Percentiles rank a stretch among this genome's conserved stretches.
phyloP scores from a whole-genome alignment of 2,329 filamentous ascomycete species.

The Atkinsonella texensis region DNA sequence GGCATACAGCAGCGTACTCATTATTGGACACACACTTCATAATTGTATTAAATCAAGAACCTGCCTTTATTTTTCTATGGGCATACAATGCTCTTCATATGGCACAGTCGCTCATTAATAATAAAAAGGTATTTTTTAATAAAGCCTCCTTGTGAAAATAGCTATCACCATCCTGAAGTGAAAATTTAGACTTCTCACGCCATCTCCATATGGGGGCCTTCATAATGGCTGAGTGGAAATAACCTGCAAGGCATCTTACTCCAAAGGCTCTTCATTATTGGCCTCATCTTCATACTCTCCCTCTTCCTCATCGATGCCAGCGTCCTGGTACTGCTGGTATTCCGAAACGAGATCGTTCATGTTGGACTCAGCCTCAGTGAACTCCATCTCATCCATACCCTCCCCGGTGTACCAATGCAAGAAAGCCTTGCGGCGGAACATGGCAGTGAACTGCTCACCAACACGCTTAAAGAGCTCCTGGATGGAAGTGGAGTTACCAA shows the following conservation, averaged over 20 bases:
- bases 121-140: background rate
- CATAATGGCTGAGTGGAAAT: conserved; percentile 1
- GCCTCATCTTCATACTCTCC: conserved; percentile 89
- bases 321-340: conserved; percentile 99
- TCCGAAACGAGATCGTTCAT: conserved; percentile 99
- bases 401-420: conserved; percentile 99
- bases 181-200: conserved; percentile 14
- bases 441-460: conserved; percentile 98
- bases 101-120: background rate
- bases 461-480: conserved; percentile 99
- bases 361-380: conserved; percentile 99
- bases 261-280: conserved; percentile 56
- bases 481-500: conserved; percentile 98
- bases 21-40: background rate
- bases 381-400: conserved; percentile 99
- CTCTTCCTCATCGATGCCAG: conserved; percentile 91
- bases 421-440: conserved; percentile 99
- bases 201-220: background rate
- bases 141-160: conserved; percentile 1
- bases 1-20: too few relatives aligned
- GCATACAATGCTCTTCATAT: background rate
- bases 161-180: conserved; percentile 17
- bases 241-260: conserved; percentile 15
- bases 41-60: conserved; percentile 1
- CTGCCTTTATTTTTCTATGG: background rate